These are phyloP conservation scores for Lactarius sanguifluus DNA, from an alignment of 768 basidiomycete species.

Conservation along the genomic window DNA sequence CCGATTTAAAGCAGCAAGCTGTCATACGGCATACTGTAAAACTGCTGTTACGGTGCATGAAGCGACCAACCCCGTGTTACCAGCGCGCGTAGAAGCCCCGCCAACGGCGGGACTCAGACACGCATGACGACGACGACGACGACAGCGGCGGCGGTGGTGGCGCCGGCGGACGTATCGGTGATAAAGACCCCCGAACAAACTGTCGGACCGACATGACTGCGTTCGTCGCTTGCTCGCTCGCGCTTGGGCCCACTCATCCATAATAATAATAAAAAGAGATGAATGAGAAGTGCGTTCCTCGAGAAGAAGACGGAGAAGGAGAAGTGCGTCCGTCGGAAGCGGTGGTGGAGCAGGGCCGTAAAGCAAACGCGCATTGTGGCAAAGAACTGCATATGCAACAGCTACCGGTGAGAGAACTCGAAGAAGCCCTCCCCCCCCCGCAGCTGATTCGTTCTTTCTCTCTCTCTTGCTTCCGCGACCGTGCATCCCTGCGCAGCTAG, in stretches of 20 bases:
- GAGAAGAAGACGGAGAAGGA: constrained; percentile 1
- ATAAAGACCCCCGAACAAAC: not conserved
- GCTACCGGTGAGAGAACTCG: not conserved
- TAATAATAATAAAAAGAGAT: not conserved
- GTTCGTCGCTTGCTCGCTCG: not conserved
- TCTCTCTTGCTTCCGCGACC: not conserved
- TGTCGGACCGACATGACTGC: not conserved
- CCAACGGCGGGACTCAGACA: not conserved
- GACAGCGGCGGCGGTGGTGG: not conserved
- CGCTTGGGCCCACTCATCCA: not conserved
- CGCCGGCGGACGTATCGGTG: constrained; percentile 1
- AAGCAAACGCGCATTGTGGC: not conserved
- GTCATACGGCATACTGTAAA: not conserved
- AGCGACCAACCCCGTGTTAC: not conserved
- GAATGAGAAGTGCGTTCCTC: not conserved
- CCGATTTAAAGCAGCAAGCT: constrained; percentile 5
- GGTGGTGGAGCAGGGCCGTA: not conserved
- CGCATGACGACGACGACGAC: not conserved
- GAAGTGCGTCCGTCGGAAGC: constrained; percentile 1
- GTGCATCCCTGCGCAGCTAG: not conserved
- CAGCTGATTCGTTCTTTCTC: not conserved
- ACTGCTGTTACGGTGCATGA: not conserved
- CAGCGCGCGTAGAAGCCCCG: not conserved
- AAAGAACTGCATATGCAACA: not conserved
- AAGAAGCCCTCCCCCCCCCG: not conserved